Evolutionary conservation across 2,329 filamentous ascomycete species (phyloP), one percentile per base, ranked within the genome.

Genomic region (Gnomoniopsis sp.): DNA sequence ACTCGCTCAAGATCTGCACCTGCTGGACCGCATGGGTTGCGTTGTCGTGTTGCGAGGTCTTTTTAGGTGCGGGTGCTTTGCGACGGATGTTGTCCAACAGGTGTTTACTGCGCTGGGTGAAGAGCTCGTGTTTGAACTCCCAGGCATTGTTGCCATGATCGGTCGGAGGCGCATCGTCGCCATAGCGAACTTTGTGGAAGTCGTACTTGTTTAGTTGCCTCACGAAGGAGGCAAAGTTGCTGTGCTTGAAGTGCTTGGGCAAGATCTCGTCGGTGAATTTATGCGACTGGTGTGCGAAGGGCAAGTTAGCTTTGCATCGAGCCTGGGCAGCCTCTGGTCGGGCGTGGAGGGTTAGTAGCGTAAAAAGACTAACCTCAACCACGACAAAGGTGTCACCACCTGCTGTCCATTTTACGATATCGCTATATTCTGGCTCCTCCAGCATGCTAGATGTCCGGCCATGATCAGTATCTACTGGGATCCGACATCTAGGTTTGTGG

Each of bases 171-270:
- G 23, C 44, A 47, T 23, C 19, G 44, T 11, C 11, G 21, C 11
- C 44, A 44, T n/a, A 41, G 3, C 38, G n/a, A n/a, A 44, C 19
- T 80, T 99, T 99, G 80, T 99, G 95, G 67, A 99, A 99, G 71
- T 96, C 93, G 74, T 96, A 97, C 72, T 97, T 97, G 79, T 97
- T 97, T 59, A 97, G 79, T 72, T 97, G 93, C 51, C 93, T 89
- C 59, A 97, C 93, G 71, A 97, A 97, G 75, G 92, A 96, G 34
- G 93, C 93, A 77, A 97, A 97, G 73, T 97, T 97, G 83, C 91
- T 96, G 76, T 98, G 95, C 75, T 99, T 99, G 81, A 99, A 99
- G 69, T 98, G 92, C 72, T 98, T 97, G 2, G 95, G 95, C 17
- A 99, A 85, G 67, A 99, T 96, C 43, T 90, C 89, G 73, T 97